Conservation (phyloP, 75 land plant species). For the Picea glauca region DNA sequence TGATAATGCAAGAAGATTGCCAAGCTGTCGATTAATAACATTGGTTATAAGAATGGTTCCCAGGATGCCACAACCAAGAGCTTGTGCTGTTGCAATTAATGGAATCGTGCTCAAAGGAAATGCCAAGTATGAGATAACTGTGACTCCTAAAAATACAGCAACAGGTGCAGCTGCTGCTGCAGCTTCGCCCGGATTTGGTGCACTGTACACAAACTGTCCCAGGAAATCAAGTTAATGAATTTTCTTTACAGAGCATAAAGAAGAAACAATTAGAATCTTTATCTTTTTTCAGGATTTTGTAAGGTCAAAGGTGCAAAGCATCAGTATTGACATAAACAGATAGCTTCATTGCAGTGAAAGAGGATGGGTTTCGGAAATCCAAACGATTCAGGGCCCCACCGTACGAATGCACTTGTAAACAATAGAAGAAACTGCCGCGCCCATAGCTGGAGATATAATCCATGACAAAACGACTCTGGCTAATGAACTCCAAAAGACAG, state of each 20-base stretch:
- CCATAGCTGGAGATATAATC: conserved; percentile 87
- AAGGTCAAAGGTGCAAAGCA: not conserved
- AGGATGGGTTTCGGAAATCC: too few relatives aligned
- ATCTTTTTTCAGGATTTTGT: not conserved
- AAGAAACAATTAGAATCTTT: not conserved
- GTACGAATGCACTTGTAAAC: conserved; percentile 95
- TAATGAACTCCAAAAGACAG: conserved; percentile 80
- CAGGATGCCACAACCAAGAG: conserved; percentile 64
- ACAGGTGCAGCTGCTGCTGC: conserved; percentile 94
- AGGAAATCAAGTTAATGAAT: conserved; percentile 5
- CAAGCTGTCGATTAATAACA: conserved; percentile 74
- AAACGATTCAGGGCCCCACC: conserved; percentile 28
- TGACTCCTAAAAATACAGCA: conserved; percentile 79
- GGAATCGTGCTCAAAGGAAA: conserved; percentile 65
- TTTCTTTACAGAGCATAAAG: not conserved
- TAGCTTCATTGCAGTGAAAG: not conserved
- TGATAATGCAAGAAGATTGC: conserved; percentile 52
- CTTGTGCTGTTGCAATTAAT: conserved; percentile 43
- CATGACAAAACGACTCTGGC: conserved; percentile 84
- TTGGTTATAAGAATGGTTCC: conserved; percentile 61
- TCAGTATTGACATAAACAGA: not conserved
- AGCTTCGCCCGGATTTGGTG: conserved; percentile 94
- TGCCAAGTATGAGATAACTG: conserved; percentile 74
- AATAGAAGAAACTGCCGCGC: conserved; percentile 73
- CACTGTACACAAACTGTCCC: conserved; percentile 93